A percentile compares a stretch with the other conserved stretches of the same genome.
phyloP scores from a whole-genome alignment of 768 basidiomycete species.

The Trametes punicea region DNA sequence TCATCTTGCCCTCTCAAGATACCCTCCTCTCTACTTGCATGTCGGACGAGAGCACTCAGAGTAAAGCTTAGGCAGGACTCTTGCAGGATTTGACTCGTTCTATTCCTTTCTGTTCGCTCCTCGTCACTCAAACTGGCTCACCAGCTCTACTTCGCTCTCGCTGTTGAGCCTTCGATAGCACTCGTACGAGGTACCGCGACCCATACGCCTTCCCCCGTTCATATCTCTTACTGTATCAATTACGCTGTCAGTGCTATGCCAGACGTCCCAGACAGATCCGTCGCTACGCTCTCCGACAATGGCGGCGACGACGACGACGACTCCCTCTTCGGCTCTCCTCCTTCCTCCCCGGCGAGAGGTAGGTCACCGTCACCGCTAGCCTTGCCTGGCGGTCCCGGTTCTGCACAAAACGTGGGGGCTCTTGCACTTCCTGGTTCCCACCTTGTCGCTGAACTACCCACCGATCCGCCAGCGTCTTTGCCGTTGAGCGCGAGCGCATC shows the following conservation, averaged over 20 bases:
- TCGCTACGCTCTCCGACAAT: slow-evolving; percentile 11
- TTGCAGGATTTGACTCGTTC: not conserved
- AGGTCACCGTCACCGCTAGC: slow-evolving; percentile 71
- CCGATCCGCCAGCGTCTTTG: slow-evolving; percentile 73
- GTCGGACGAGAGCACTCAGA: not conserved
- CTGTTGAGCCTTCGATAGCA: slow-evolving; percentile 17
- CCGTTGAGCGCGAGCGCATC: slow-evolving; percentile 26
- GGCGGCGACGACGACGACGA: slow-evolving; percentile 53
- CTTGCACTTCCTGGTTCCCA: slow-evolving; percentile 98
- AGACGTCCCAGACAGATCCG: slow-evolving; percentile 11
- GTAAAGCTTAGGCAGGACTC: not conserved
- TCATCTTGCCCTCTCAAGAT: slow-evolving; percentile 1
- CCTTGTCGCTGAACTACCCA: slow-evolving; percentile 80
- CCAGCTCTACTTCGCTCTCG: not conserved
- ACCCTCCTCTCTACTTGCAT: not conserved
- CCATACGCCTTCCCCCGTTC: not conserved
- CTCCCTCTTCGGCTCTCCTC: slow-evolving; percentile 80
- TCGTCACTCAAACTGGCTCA: slow-evolving; percentile 12
- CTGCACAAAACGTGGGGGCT: slow-evolving; percentile 90
- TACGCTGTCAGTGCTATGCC: slow-evolving; percentile 23
- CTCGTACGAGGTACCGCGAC: slow-evolving; percentile 14
- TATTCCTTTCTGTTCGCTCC: not conserved
- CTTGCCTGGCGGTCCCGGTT: slow-evolving; percentile 46
- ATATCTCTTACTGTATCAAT: not conserved
- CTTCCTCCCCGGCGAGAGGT: slow-evolving; percentile 67